A percentile compares a stretch with the other conserved stretches of the same genome.
Conservation (phyloP, 2,329 filamentous ascomycete species). For the Fragosphaeria purpurea region DNA sequence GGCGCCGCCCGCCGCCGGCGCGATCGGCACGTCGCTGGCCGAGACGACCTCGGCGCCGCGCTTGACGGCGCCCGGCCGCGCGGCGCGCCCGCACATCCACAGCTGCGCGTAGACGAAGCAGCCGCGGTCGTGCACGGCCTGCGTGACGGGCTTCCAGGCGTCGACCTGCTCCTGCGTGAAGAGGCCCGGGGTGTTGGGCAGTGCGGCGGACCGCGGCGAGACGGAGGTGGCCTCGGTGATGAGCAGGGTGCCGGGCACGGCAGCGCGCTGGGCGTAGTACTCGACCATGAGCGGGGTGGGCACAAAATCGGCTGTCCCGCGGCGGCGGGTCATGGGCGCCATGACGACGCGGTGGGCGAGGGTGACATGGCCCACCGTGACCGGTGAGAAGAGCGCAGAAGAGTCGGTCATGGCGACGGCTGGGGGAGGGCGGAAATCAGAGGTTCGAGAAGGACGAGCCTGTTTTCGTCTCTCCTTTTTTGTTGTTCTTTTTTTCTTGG, state of each 20-base stretch:
- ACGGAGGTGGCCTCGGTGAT: constrained; percentile 37
- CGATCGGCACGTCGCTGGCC: constrained; percentile 3
- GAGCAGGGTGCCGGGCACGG: constrained; percentile 29
- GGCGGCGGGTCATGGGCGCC: constrained; percentile 43
- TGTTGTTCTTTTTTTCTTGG: no score
- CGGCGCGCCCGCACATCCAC: constrained; percentile 4
- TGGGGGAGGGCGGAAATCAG: neutral
- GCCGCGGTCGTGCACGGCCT: constrained; percentile 41
- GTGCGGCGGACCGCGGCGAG: constrained; percentile 24
- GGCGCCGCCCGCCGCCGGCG: no score
- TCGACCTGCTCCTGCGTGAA: constrained; percentile 43
- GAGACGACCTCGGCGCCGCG: neutral
- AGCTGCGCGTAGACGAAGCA: constrained; percentile 6
- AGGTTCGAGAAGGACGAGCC: neutral
- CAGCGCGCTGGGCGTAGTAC: constrained; percentile 34
- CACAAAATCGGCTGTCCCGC: constrained; percentile 25
- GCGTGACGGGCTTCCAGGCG: constrained; percentile 49
- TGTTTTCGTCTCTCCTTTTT: no score
- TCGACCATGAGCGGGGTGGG: constrained; percentile 22
- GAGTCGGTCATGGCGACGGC: neutral
- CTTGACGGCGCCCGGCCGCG: neutral
- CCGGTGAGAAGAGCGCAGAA: constrained; percentile 19
- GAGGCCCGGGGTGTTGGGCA: constrained; percentile 45
- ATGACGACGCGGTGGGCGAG: constrained; percentile 41
- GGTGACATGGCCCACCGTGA: constrained; percentile 31